These are phyloP conservation scores for Coriaria nepalensis DNA, from an alignment of 306 rosid species.

Conservation along the genomic window DNA sequence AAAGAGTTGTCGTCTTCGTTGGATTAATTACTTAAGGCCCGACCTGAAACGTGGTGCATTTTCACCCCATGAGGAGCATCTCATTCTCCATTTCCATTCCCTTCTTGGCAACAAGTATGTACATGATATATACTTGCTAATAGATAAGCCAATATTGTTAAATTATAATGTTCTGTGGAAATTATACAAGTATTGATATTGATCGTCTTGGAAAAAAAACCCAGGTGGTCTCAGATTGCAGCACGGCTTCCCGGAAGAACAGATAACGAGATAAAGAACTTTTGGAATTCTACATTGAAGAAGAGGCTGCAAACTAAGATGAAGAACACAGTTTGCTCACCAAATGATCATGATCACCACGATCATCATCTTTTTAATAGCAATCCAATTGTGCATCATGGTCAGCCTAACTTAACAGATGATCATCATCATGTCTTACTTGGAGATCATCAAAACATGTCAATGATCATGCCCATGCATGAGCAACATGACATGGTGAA, in stretches of 20 bases:
- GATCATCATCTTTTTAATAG: too few species aligned
- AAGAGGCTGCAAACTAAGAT: constrained; percentile 38
- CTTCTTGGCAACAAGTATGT: constrained; percentile 75
- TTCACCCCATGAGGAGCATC: constrained; percentile 63
- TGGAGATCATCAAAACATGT: too few species aligned
- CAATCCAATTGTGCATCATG: too few species aligned
- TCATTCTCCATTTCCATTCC: constrained; percentile 72
- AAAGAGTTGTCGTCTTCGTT: constrained; percentile 93
- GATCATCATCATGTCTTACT: too few species aligned
- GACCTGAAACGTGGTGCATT: constrained; percentile 93
- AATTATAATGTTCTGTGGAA: neutral
- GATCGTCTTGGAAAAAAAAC: neutral
- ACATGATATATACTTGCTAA: neutral
- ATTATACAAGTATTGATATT: too few species aligned
- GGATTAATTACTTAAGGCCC: constrained; percentile 92
- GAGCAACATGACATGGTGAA: too few species aligned
- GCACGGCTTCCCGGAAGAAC: constrained; percentile 94
- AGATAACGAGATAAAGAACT: constrained; percentile 85
- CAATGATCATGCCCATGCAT: too few species aligned
- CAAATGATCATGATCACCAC: too few species aligned
- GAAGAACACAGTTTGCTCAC: too few species aligned
- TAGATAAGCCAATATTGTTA: neutral
- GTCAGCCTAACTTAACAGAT: too few species aligned
- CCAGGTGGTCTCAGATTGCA: constrained; percentile 96
- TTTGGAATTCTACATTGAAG: constrained; percentile 86